Conservation (phyloP, 768 basidiomycete species). For the Nidula microcarpa region DNA sequence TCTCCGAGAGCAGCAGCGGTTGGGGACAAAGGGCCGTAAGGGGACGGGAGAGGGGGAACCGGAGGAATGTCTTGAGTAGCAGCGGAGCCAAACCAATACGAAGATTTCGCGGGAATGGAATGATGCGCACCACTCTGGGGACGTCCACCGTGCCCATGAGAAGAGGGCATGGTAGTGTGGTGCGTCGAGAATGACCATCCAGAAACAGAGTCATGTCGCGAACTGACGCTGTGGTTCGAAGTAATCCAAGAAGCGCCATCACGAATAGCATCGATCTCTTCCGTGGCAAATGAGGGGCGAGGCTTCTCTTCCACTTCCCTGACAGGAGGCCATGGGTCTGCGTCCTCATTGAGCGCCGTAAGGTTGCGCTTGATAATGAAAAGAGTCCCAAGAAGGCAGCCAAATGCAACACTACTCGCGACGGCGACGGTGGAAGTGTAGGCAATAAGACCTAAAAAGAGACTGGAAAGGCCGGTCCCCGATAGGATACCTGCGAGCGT, state of each 20-base stretch:
- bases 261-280: conserved; percentile 69
- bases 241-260: conserved; percentile 84
- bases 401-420: conserved; percentile 50
- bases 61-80: conserved; percentile 55
- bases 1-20: conserved; percentile 35
- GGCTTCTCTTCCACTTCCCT: conserved; percentile 49
- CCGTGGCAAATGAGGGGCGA: conserved; percentile 62
- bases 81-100: conserved; percentile 58
- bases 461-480: conserved; percentile 43
- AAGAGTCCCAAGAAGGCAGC: conserved; percentile 60
- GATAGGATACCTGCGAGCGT: conserved; percentile 56
- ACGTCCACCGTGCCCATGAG: conserved; percentile 32
- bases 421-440: conserved; percentile 54
- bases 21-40: conserved; percentile 47
- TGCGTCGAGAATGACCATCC: conserved; percentile 75
- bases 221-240: conserved; percentile 53
- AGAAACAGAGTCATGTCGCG: conserved; percentile 55
- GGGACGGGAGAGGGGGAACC: conserved; percentile 65
- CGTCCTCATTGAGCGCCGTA: conserved; percentile 44
- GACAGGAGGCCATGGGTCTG: conserved; percentile 60
- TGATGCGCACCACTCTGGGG: conserved; percentile 32
- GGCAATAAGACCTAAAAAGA: conserved; percentile 59
- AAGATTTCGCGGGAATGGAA: conserved; percentile 52
- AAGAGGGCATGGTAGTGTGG: conserved; percentile 37
- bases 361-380: conserved; percentile 66